Evolutionary conservation across 345 rosid genomes (phyloP).

Genomic region (Dipteronia dyeriana): DNA sequence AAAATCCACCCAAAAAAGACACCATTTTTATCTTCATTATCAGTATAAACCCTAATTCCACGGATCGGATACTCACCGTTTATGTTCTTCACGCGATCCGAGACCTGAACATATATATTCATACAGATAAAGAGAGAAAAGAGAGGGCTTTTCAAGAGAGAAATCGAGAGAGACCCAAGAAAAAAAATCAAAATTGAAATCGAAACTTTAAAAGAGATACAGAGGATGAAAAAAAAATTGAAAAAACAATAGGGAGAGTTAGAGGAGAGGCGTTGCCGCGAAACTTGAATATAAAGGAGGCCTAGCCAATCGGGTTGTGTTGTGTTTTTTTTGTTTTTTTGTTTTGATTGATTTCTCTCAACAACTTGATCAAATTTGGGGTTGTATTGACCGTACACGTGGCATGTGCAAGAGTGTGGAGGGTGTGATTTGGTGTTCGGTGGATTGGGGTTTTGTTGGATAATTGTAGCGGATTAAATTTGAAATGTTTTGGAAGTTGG

Average conservation of each 20-base stretch:
- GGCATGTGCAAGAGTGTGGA: background rate
- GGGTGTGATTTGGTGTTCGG: slow-evolving; percentile 3
- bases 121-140: background rate
- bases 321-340: slow-evolving; percentile 16
- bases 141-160: slow-evolving; percentile 18
- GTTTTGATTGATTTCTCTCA: background rate
- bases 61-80: slow-evolving; percentile 42
- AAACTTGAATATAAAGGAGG: slow-evolving; percentile 73
- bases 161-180: slow-evolving; percentile 9
- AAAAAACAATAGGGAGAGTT: slow-evolving; percentile 10
- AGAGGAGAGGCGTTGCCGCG: slow-evolving; percentile 59
- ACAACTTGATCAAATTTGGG: background rate
- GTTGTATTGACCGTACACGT: background rate
- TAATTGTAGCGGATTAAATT: slow-evolving; percentile 12
- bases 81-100: slow-evolving; percentile 17
- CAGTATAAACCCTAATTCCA: slow-evolving; percentile 46
- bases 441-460: background rate
- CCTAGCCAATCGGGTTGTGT: slow-evolving; percentile 32
- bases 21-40: background rate
- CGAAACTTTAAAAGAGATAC: slow-evolving; percentile 25
- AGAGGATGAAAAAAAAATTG: slow-evolving; percentile 26
- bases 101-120: slow-evolving; percentile 14
- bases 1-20: background rate
- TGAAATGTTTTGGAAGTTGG: background rate
- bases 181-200: background rate